These are phyloP conservation scores for Thalassiosira mediterranea DNA, from an alignment of 352 stramenopile species.

Conservation along the genomic window DNA sequence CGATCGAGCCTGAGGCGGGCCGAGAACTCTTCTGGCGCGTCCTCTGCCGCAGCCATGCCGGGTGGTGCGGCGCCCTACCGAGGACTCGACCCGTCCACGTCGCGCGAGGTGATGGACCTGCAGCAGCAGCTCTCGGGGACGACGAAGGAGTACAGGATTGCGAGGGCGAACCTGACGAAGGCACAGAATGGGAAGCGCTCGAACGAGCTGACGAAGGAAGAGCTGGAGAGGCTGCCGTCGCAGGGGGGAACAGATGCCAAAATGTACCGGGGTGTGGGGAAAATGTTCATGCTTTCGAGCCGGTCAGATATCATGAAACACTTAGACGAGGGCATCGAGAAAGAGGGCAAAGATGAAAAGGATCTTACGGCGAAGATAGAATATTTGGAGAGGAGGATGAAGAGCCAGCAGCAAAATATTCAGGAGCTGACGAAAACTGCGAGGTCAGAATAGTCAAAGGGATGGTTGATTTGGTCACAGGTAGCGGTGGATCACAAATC, in stretches of 20 bases:
- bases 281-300: slow-evolving; percentile 80
- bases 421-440: slow-evolving; percentile 65
- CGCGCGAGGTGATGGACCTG: slow-evolving; percentile 77
- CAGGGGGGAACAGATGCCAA: slow-evolving; percentile 37
- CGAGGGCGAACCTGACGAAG: slow-evolving; percentile 61
- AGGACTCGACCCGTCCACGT: slow-evolving; percentile 54
- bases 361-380: slow-evolving; percentile 74
- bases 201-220: slow-evolving; percentile 68
- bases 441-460: slow-evolving; percentile 30
- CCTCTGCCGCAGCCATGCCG: slow-evolving; percentile 5
- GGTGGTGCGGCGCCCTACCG: slow-evolving; percentile 18
- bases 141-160: slow-evolving; percentile 71
- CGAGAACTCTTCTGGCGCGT: slow-evolving; percentile 24
- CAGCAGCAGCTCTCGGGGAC: slow-evolving; percentile 68
- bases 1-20: slow-evolving; percentile 30
- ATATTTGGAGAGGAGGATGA: slow-evolving; percentile 80
- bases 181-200: slow-evolving; percentile 62
- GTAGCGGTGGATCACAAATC: too few relatives aligned
- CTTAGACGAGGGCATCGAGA: slow-evolving; percentile 60
- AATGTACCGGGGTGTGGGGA: slow-evolving; percentile 78
- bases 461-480: too few relatives aligned
- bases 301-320: slow-evolving; percentile 61
- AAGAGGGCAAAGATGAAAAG: slow-evolving; percentile 57
- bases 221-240: slow-evolving; percentile 67
- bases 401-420: slow-evolving; percentile 81